Conservation (phyloP, 805 yeast genomes). For the Komagataella mondaviorum region DNA sequence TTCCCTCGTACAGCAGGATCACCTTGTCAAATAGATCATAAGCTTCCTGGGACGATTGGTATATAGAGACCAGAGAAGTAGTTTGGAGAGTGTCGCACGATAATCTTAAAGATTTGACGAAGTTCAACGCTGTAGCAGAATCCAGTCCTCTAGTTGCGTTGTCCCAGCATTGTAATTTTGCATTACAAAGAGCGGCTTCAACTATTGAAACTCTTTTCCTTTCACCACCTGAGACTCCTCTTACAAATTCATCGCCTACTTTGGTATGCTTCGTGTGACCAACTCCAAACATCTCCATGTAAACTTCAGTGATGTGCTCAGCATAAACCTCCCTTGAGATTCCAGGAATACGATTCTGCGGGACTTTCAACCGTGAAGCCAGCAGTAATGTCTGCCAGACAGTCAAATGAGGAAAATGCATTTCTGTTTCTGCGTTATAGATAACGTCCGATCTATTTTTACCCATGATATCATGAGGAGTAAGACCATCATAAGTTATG, state of each 20-base stretch:
- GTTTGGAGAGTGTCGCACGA: slow-evolving; percentile 30
- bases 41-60: slow-evolving; percentile 43
- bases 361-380: slow-evolving; percentile 43
- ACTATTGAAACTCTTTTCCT: slow-evolving; percentile 42
- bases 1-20: slow-evolving; percentile 38
- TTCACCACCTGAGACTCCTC: slow-evolving; percentile 48
- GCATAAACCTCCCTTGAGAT: slow-evolving; percentile 35
- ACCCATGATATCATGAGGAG: slow-evolving; percentile 27
- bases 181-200: slow-evolving; percentile 30
- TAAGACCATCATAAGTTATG: slow-evolving; percentile 37
- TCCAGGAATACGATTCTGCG: slow-evolving; percentile 39
- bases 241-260: slow-evolving; percentile 25
- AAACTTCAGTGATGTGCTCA: slow-evolving; percentile 32
- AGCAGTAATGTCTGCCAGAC: slow-evolving; percentile 47
- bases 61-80: slow-evolving; percentile 50
- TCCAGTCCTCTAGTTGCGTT: slow-evolving; percentile 57
- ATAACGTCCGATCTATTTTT: slow-evolving; percentile 50
- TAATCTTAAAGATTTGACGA: slow-evolving; percentile 38
- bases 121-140: slow-evolving; percentile 48
- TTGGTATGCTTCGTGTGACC: slow-evolving; percentile 19
- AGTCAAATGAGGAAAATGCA: slow-evolving; percentile 48
- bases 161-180: slow-evolving; percentile 39
- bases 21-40: slow-evolving; percentile 43
- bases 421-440: slow-evolving; percentile 51
- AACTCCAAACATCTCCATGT: slow-evolving; percentile 25